phyloP scores from a whole-genome alignment of 2,329 filamentous ascomycete genomes.

The Fusarium tuaranense region DNA sequence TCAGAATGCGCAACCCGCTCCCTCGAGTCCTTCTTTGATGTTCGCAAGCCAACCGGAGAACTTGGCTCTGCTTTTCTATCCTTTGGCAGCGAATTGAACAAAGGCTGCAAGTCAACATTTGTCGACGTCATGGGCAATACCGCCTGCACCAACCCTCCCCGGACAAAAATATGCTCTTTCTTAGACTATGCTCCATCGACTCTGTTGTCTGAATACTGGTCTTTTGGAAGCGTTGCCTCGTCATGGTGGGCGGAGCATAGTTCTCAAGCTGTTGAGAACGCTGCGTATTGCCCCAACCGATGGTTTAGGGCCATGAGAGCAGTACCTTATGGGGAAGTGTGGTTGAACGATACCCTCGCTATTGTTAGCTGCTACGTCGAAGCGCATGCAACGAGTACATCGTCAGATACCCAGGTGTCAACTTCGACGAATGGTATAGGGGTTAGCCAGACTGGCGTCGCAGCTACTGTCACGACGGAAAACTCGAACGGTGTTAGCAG shows the following conservation, averaged over 20 bases:
- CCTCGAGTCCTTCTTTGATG: constrained; percentile 2
- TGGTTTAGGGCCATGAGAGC: constrained; percentile 1
- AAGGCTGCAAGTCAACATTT: not conserved
- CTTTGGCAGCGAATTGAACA: not conserved
- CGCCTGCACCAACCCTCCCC: not conserved
- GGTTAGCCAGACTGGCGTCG: not conserved
- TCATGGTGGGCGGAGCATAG: constrained; percentile 2
- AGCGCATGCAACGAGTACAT: not conserved
- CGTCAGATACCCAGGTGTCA: not conserved
- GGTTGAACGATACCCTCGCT: constrained; percentile 2
- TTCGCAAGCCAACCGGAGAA: not conserved
- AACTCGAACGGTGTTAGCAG: not conserved
- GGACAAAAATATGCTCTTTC: not conserved
- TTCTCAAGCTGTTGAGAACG: not conserved
- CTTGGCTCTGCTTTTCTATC: not conserved
- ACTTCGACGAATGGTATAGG: not conserved
- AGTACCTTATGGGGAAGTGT: not conserved
- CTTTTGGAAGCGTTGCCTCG: not conserved
- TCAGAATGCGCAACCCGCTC: not conserved
- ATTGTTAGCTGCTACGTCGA: not conserved
- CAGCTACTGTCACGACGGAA: not conserved
- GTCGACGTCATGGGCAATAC: not conserved
- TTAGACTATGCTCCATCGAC: not conserved
- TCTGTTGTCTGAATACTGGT: not conserved
- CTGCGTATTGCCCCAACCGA: not conserved